Conservation (phyloP, 768 basidiomycete species). For the Kwoniella heveanensis region DNA sequence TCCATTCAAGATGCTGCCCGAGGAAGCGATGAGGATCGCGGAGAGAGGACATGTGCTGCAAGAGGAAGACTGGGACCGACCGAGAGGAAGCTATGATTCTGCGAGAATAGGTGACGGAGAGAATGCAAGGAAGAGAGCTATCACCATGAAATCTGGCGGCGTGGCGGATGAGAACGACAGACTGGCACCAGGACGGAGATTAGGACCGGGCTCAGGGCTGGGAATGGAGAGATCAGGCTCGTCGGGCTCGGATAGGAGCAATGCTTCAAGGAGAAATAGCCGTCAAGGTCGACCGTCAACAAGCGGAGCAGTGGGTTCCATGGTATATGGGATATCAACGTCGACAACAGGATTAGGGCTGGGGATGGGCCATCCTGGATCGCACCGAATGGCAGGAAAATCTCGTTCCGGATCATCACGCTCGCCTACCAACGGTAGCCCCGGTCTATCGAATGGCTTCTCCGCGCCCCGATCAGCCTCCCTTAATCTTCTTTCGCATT, state of each 20-base stretch:
- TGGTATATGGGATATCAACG: conserved; percentile 14
- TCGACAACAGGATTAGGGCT: conserved; percentile 19
- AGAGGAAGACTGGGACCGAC: conserved; percentile 7
- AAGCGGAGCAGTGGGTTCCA: neutral
- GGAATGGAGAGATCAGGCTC: conserved; percentile 7
- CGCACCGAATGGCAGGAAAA: conserved; percentile 3
- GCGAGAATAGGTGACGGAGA: conserved; percentile 7
- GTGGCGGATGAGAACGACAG: conserved; percentile 2
- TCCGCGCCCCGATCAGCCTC: conserved; percentile 15
- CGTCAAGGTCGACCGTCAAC: conserved; percentile 13
- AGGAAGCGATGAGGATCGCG: conserved; percentile 44
- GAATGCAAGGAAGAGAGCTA: conserved; percentile 15
- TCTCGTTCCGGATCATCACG: conserved; percentile 4
- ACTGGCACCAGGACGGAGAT: conserved; percentile 1
- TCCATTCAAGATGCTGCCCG: conserved; percentile 39
- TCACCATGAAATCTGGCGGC: conserved; percentile 14
- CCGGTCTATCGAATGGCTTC: neutral
- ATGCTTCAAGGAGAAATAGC: conserved; percentile 6
- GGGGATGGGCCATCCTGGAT: conserved; percentile 26
- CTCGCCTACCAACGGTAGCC: conserved; percentile 2
- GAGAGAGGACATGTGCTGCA: conserved; percentile 33
- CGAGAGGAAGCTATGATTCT: conserved; percentile 10
- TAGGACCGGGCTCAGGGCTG: neutral
- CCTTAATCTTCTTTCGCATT: conserved; percentile 28
- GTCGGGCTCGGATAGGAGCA: conserved; percentile 8